Conservation (phyloP, 1,284 basidiomycete species). For the Apiotrichum gracile region DNA sequence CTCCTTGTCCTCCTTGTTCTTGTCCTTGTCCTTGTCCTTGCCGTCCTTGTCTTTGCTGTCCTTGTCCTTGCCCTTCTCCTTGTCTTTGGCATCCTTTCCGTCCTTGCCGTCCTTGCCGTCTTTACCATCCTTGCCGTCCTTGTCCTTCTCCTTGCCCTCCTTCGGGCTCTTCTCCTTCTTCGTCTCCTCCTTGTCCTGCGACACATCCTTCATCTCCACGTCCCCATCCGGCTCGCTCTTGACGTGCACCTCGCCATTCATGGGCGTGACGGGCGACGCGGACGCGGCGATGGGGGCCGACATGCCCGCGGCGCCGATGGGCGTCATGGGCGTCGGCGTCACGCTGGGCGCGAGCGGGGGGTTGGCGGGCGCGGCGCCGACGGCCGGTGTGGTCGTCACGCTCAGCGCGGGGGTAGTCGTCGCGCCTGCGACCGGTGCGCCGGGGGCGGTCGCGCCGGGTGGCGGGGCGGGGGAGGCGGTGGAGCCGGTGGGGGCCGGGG, state of each 20-base stretch:
- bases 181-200: neutral
- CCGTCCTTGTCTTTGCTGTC: neutral
- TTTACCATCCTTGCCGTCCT: neutral
- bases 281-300: no score
- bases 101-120: no score
- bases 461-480: neutral
- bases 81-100: neutral
- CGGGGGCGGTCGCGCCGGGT: neutral
- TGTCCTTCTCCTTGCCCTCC: neutral
- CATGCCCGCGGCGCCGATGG: neutral
- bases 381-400: neutral
- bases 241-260: neutral
- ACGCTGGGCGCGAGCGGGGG: neutral
- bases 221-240: neutral
- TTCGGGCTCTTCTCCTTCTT: neutral
- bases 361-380: neutral
- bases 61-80: neutral
- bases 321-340: neutral
- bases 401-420: neutral
- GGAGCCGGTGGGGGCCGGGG: neutral
- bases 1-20: slow-evolving; percentile 11
- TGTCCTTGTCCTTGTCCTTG: slow-evolving; percentile 9
- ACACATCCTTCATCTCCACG: neutral
- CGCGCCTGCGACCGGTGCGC: neutral
- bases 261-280: neutral